Base-by-base conservation (phyloP, 2,329 filamentous ascomycete genomes). In the Xylariaceae sp. region DNA sequence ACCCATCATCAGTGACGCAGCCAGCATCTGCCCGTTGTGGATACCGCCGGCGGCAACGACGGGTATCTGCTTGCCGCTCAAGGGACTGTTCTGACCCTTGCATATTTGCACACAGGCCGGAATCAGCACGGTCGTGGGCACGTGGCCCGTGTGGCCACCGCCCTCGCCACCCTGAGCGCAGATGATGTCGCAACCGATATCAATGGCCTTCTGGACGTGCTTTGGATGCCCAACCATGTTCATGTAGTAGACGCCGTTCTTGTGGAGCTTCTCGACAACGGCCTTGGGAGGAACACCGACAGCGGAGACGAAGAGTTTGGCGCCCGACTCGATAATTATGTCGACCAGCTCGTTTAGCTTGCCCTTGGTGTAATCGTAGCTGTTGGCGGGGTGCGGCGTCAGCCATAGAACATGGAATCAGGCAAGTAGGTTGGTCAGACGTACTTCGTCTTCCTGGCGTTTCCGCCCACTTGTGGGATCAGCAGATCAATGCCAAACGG, bases 211-310 rank as follows among this genome's bases (percentile, higher is more conserved):
- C 66, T 87, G 76, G 44, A 94, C 90, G 68, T 98, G 92, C 80
- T 98, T 98, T 57, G 92, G 90, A 74, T 98, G 92, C 48, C 92
- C 92, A 59, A 98, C 89, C 92, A 98, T 98, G 80, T 98, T 98
- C 92, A 96, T 96, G 75, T 93, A 94, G 48, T 94, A 74, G 49
- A 98, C 76, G 48, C 89, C 89, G 54, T 78, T 68, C 56, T 78
- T 75, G 75, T 98, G 92, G 29, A 98, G 79, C 58, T 77, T 83
- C 47, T 96, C 88, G 53, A 98, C 88, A 38, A 95, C 81, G 49
- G 75, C 68, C 65, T 85, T 86, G 47, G 92, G 87, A 27, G 92
- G 89, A 17, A 96, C 83, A 54, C 92, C 92, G 59, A 98, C 88
- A 53, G 92, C 92, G 33, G 86, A 95, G 52, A 98, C 92, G 68